Conservation (phyloP, 306 rosid genomes). For the Vigna trinervia region DNA sequence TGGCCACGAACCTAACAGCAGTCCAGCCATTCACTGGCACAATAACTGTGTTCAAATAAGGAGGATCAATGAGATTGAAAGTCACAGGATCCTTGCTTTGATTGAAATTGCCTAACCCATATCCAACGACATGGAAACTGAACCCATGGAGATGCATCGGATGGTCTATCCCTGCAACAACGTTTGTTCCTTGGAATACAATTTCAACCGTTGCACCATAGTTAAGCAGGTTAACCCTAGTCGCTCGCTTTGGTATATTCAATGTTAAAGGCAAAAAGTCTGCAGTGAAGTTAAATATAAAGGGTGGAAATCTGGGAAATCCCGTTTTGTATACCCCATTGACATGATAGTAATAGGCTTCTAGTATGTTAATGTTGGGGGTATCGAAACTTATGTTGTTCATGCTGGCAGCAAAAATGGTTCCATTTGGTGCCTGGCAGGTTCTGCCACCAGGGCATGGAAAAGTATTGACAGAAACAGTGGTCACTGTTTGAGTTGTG, state of each 20-base stretch:
- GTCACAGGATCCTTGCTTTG: constrained; percentile 44
- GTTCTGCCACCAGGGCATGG: constrained; percentile 44
- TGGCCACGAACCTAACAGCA: constrained; percentile 47
- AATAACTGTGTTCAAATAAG: constrained; percentile 52
- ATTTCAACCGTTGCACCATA: constrained; percentile 54
- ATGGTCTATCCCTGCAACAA: constrained; percentile 55
- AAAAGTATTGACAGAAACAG: constrained; percentile 50
- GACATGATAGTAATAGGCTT: constrained; percentile 60
- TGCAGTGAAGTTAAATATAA: constrained; percentile 47
- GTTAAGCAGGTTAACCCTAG: constrained; percentile 55
- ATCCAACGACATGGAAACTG: constrained; percentile 61
- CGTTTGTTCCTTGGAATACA: constrained; percentile 52
- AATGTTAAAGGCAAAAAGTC: constrained; percentile 41
- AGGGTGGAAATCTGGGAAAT: constrained; percentile 58
- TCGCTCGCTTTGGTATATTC: constrained; percentile 44
- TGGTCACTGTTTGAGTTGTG: constrained; percentile 41
- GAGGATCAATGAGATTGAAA: constrained; percentile 73
- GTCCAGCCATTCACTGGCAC: constrained; percentile 68
- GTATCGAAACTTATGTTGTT: constrained; percentile 58
- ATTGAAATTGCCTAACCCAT: constrained; percentile 67
- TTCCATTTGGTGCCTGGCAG: constrained; percentile 58
- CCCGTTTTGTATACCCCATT: constrained; percentile 39
- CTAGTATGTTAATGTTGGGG: constrained; percentile 50
- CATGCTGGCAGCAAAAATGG: constrained; percentile 50
- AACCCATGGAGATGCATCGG: constrained; percentile 71